phyloP scores from a whole-genome alignment of 495 filamentous ascomycete genomes.

The Neurospora tetraspora region DNA sequence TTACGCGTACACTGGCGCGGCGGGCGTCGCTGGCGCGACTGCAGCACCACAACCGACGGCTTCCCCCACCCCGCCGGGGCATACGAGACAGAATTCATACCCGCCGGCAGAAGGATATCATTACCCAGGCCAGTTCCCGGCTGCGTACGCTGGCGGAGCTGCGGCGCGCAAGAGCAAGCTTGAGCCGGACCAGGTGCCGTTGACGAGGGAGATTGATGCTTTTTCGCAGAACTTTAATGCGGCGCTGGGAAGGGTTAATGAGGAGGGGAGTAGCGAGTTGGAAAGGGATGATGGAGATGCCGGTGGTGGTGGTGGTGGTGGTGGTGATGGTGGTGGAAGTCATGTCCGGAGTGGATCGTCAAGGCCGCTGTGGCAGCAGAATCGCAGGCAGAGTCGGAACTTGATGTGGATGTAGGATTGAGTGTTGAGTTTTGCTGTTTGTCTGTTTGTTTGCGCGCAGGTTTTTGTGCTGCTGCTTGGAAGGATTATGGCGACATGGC shows the following conservation, averaged over 20 bases:
- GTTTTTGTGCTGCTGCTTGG: background rate
- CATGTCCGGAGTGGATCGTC: background rate
- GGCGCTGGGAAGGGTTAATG: conserved; percentile 29
- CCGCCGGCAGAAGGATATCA: conserved; percentile 10
- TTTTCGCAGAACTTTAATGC: conserved; percentile 29
- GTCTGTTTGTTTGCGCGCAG: background rate
- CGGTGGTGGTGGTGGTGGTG: conserved; percentile 5
- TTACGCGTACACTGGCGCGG: conserved; percentile 10
- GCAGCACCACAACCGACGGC: no score
- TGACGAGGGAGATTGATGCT: conserved; percentile 32
- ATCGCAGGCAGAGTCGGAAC: conserved; percentile 35
- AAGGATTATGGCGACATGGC: background rate
- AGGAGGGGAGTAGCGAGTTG: conserved; percentile 14
- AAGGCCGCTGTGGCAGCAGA: conserved; percentile 39
- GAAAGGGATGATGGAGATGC: background rate
- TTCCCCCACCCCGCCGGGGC: background rate
- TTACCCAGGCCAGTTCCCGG: conserved; percentile 14
- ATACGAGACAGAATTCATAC: conserved; percentile 10
- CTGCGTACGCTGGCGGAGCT: conserved; percentile 10
- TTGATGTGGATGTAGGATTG: conserved; percentile 34
- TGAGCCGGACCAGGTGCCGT: conserved; percentile 20
- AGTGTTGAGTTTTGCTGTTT: background rate
- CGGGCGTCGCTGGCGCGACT: background rate
- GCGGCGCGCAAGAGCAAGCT: conserved; percentile 5
- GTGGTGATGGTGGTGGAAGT: background rate